Evolutionary conservation across 2,329 filamentous ascomycete genomes (phyloP), one percentile per base, ranked within the genome.

Genomic region (Aspergillus intermedius): DNA sequence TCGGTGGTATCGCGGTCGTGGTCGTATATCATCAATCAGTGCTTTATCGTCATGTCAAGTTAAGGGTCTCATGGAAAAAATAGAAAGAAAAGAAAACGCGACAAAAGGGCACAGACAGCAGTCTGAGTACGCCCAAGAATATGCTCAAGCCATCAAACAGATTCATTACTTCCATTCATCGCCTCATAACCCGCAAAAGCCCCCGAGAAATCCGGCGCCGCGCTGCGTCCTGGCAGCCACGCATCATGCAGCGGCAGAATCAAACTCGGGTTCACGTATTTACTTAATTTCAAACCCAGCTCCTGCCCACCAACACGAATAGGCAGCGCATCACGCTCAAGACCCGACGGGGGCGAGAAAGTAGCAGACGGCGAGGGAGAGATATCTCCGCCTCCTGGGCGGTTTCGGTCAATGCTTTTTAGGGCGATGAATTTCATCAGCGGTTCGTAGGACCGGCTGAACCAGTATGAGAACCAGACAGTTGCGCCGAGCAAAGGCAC

Each of bases 381-480:
- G 19, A 61, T 42, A 25, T 69, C 63, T 7, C 61, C 63, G 5
- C 37, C 37, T 35, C 75, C 73, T n/a, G 77, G 74, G 49, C 81
- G 76, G 2, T 81, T 77, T 22, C 81, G 76, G 55, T 84, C 81
- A 50, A 98, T 88, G 60, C 89, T 95, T 54, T 88, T 81, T 41
- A 98, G 74, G 23, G 94, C 90, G 64, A 98, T 97, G 65, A 93
- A 96, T 58, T 83, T 86, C 68, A 91, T 95, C 51, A 98, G 72
- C 0, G 93, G 91, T 60, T 89, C 87, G 60, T 93, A 98, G 1
- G 86, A 87, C 41, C 80, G 78, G 40, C 81, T 78, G 64, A 88
- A 97, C 56, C 88, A 87, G 67, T 88, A 87, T 54, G 81, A 86
- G 64, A 94, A 95, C 91, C 91, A 97, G 13, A 95, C 74, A 0